Percentiles rank a stretch among this genome's conserved stretches.
Evolutionary conservation across 1,139 yeast species (phyloP).

Genomic region (Blastobotrys proliferans): DNA sequence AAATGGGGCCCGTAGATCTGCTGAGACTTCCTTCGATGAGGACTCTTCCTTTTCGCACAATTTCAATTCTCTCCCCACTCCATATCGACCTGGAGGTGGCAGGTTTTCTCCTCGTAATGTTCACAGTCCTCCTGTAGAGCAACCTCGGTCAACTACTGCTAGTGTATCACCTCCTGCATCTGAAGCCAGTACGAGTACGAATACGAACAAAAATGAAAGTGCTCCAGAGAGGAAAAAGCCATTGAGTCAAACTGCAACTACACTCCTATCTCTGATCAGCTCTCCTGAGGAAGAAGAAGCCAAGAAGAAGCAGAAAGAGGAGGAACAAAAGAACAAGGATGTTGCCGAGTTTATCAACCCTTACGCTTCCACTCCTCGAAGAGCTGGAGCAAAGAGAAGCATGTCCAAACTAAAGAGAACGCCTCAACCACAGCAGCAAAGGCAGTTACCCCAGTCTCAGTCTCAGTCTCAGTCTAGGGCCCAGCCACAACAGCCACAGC

Average conservation of each 20-base stretch:
- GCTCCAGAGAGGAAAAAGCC: too few relatives aligned
- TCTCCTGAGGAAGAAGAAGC: constrained; percentile 30
- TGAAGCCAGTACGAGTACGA: too few relatives aligned
- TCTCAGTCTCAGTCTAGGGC: not conserved
- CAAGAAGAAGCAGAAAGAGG: constrained; percentile 18
- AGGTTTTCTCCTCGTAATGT: not conserved
- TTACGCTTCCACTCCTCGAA: constrained; percentile 38
- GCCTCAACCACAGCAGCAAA: not conserved
- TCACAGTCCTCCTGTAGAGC: constrained; percentile 1
- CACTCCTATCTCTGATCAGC: constrained; percentile 60
- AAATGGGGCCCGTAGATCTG: not conserved
- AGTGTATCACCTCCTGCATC: not conserved
- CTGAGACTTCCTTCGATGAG: not conserved
- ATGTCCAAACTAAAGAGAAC: not conserved
- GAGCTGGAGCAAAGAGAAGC: constrained; percentile 12
- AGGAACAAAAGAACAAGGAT: constrained; percentile 16
- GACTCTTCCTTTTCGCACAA: constrained; percentile 3
- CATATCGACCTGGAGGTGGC: constrained; percentile 18
- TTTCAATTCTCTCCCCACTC: constrained; percentile 21
- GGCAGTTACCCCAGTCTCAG: too few relatives aligned
- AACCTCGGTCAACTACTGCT: not conserved
- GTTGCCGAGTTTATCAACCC: constrained; percentile 49
- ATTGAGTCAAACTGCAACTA: constrained; percentile 62
- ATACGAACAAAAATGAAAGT: too few relatives aligned
- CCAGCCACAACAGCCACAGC: too few relatives aligned